Evolutionary conservation across 164 flowering plant genomes (phyloP), one percentile per base, ranked within the genome.

Genomic region (Macadamia integrifolia): DNA sequence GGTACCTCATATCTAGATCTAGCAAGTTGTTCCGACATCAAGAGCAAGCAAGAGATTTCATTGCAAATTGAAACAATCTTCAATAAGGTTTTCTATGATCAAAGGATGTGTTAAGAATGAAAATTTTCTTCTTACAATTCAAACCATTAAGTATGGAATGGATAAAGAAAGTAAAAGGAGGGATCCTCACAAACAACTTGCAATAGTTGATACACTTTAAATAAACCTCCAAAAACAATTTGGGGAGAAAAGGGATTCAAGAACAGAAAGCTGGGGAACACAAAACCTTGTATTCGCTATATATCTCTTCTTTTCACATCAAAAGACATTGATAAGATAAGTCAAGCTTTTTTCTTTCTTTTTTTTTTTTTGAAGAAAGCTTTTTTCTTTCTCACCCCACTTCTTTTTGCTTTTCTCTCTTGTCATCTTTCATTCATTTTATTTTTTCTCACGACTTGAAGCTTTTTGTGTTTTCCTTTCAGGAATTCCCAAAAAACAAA

Each of bases 261-360:
- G 68, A 55, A 74, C 69, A 69, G 69, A 69, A 68, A 73, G 68
- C 65, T 64, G 69, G 62, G 76, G 76, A 68, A 64, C 68, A 60
- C 65, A 64, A 50, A 68, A 72, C 71, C 75, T 67, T 18, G 2
- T 23, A 17, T 35, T 35, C 40, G 3, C 40, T 35, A 35, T 35
- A 23, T 23, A 23, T 23, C 23, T 23, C 23, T 23, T 23, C 5
- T 35, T 5, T 35, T 35, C 56, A 31, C 23, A 14, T 23, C 40
- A 14, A 65, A 31, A 5, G 40, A 29, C 62, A 78, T 69, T 74
- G 76, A 74, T 64, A 64, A 52, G 75, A 74, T 72, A 78, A 74
- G 76, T 67, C 81, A 77, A 73, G 74, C 79, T 75, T 72, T 23
- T 23, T 23, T 23, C 23, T 23, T 23, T 23, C 23, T 23, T 23